Percentiles rank a stretch among this genome's conserved stretches.
These are phyloP conservation scores for Mycena haematopus DNA, from an alignment of 768 basidiomycete genomes.

Conservation along the genomic window DNA sequence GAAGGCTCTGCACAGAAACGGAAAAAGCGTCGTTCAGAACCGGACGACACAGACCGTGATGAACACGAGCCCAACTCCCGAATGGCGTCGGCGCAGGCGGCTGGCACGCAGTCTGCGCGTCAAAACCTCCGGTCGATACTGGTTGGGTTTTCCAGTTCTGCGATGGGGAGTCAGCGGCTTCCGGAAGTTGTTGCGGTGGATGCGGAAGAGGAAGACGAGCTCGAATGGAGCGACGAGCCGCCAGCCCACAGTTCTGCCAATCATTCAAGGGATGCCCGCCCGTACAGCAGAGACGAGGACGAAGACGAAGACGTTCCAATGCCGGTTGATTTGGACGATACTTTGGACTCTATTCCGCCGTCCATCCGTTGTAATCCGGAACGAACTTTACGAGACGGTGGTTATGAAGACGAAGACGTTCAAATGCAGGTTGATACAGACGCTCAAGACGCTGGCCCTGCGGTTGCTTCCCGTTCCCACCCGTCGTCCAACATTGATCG, in stretches of 20 bases:
- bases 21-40: conserved; percentile 44
- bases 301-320: conserved; percentile 32
- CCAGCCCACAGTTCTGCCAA: neutral
- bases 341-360: conserved; percentile 7
- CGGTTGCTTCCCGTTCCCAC: no score
- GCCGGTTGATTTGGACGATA: conserved; percentile 32
- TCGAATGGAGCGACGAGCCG: conserved; percentile 25
- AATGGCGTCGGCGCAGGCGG: neutral
- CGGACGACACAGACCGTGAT: neutral
- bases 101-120: conserved; percentile 2
- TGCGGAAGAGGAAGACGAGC: conserved; percentile 33
- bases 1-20: conserved; percentile 40
- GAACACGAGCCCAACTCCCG: neutral
- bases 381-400: conserved; percentile 30
- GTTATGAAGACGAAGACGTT: conserved; percentile 31
- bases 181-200: conserved; percentile 30
- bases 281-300: conserved; percentile 30
- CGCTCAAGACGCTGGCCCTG: conserved; percentile 16
- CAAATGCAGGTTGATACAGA: conserved; percentile 34
- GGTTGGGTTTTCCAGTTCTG: conserved; percentile 55
- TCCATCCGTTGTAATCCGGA: neutral
- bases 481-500: conserved; percentile 3
- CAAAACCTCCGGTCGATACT: conserved; percentile 54
- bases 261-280: conserved; percentile 15
- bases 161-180: conserved; percentile 47